Evolutionary conservation across 305 asterid genomes (phyloP).

Genomic region (Lippia alba): DNA sequence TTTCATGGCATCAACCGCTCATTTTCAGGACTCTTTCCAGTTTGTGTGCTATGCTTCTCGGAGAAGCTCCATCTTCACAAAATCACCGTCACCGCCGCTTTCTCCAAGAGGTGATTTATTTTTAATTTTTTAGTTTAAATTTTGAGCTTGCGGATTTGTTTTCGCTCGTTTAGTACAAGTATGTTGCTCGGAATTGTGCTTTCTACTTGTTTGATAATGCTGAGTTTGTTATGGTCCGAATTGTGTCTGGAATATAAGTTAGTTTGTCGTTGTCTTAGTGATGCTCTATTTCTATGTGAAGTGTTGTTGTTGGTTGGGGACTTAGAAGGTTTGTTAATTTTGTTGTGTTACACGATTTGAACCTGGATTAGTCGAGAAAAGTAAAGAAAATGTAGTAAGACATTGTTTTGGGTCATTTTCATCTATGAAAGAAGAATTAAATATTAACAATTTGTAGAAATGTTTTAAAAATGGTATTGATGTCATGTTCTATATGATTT

Average conservation of each 20-base stretch:
- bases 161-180: not conserved
- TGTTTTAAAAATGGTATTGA: not conserved
- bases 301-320: not conserved
- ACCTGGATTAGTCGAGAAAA: not conserved
- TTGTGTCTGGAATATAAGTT: not conserved
- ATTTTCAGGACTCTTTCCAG: too few species aligned
- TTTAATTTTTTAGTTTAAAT: not conserved
- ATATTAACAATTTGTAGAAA: not conserved
- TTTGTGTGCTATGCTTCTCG: too few species aligned
- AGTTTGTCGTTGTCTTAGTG: too few species aligned
- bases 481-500: not conserved
- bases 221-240: not conserved
- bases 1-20: too few species aligned
- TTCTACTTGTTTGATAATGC: not conserved
- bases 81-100: too few species aligned
- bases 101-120: constrained; percentile 62
- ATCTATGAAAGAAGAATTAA: not conserved
- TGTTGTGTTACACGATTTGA: not conserved
- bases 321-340: not conserved
- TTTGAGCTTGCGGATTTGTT: not conserved
- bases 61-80: too few species aligned
- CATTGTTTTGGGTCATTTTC: not conserved
- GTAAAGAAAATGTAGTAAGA: not conserved
- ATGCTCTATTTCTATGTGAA: too few species aligned
- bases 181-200: constrained; percentile 10